These are phyloP conservation scores for Xylariales sp. DNA, from an alignment of 2,329 filamentous ascomycete species.

Conservation along the genomic window DNA sequence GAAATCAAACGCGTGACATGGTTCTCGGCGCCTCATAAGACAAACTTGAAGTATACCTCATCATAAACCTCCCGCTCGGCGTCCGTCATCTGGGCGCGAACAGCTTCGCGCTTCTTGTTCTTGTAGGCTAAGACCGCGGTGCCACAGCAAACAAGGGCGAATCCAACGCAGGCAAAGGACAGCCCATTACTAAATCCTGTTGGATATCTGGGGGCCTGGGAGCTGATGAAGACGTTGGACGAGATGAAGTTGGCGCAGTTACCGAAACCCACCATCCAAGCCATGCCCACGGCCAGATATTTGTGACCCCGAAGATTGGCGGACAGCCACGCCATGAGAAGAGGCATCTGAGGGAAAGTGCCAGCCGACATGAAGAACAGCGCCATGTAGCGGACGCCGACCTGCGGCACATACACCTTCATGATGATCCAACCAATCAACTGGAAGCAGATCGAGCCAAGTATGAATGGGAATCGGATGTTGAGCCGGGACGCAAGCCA, in stretches of 20 bases:
- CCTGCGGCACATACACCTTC: constrained; percentile 15
- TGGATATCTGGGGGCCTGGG: constrained; percentile 30
- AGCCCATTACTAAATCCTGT: constrained; percentile 32
- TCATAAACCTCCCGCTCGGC: constrained; percentile 16
- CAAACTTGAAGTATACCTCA: constrained; percentile 18
- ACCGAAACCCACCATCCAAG: constrained; percentile 35
- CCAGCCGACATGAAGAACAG: constrained; percentile 23
- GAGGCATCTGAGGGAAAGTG: constrained; percentile 23
- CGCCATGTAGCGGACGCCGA: constrained; percentile 20
- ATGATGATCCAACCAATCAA: constrained; percentile 23
- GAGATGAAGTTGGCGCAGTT: constrained; percentile 39
- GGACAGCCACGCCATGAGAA: constrained; percentile 28
- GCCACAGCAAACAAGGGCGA: constrained; percentile 11
- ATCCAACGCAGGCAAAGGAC: constrained; percentile 18
- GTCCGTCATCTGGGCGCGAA: constrained; percentile 15
- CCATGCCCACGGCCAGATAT: constrained; percentile 34
- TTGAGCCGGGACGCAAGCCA: constrained; percentile 16
- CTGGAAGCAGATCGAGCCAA: constrained; percentile 17
- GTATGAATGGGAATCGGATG: constrained; percentile 18
- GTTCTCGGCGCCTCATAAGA: too few relatives aligned
- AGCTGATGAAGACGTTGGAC: constrained; percentile 34
- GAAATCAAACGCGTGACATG: too few relatives aligned
- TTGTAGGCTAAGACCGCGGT: constrained; percentile 9
- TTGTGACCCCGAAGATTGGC: constrained; percentile 35
- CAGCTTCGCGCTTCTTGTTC: constrained; percentile 15